phyloP scores from a whole-genome alignment of 179 eudicot species.

The Pouteria campechiana region DNA sequence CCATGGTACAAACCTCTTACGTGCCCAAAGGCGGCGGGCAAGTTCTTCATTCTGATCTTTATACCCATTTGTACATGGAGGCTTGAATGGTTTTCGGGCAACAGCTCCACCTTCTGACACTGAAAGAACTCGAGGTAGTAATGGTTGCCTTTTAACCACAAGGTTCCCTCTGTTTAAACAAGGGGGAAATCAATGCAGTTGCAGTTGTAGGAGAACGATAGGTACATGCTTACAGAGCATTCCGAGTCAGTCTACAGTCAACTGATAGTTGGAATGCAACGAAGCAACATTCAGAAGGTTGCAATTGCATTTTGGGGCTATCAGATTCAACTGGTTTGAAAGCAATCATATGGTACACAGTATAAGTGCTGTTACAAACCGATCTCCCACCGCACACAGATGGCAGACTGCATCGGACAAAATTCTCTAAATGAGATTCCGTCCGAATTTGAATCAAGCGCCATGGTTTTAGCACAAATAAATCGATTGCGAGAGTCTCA shows the following conservation, averaged over 20 bases:
- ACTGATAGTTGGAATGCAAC: too few relatives aligned
- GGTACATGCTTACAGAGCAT: too few relatives aligned
- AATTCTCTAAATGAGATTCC: too few relatives aligned
- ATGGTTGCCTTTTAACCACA: slow-evolving; percentile 63
- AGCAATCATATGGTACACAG: too few relatives aligned
- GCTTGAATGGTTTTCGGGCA: slow-evolving; percentile 73
- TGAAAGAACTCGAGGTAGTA: slow-evolving; percentile 77
- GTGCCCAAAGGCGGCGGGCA: slow-evolving; percentile 65
- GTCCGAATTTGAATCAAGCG: too few relatives aligned
- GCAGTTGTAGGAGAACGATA: too few relatives aligned
- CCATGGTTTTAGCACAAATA: too few relatives aligned
- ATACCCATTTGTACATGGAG: slow-evolving; percentile 53
- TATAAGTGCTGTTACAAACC: too few relatives aligned
- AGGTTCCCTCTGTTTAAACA: slow-evolving; percentile 48
- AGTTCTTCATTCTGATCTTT: slow-evolving; percentile 43
- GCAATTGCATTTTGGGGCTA: neutral
- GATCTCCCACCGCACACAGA: too few relatives aligned
- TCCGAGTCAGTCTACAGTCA: too few relatives aligned
- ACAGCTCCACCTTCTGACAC: slow-evolving; percentile 62
- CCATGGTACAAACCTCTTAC: slow-evolving; percentile 94
- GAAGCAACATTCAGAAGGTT: neutral
- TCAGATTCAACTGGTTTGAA: neutral
- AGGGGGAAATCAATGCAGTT: neutral
- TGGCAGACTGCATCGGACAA: too few relatives aligned
- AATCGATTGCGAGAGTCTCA: too few relatives aligned